A percentile compares a stretch with the other conserved stretches of the same genome.
Conservation (phyloP, 78 protist species). For the Mastigamoeba balamuthi region DNA sequence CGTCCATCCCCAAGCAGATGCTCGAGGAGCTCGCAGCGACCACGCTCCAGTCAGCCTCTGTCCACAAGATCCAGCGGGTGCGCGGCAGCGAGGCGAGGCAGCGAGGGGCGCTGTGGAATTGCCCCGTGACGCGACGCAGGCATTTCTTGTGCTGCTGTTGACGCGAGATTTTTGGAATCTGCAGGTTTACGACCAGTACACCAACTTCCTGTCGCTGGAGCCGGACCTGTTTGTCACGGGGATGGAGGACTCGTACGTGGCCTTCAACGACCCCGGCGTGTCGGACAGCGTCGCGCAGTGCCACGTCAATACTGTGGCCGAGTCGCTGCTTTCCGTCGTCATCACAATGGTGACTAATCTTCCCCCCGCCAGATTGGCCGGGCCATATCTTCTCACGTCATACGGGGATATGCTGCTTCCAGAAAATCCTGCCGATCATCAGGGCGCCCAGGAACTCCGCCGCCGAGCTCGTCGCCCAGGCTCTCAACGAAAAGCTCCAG, state of each 20-base stretch:
- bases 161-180: neutral
- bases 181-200: slow-evolving; percentile 69
- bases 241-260: slow-evolving; percentile 9
- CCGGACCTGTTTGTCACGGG: slow-evolving; percentile 51
- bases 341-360: slow-evolving; percentile 43
- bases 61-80: slow-evolving; percentile 12
- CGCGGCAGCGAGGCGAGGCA: neutral
- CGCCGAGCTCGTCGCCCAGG: slow-evolving; percentile 52
- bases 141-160: neutral
- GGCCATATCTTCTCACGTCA: neutral
- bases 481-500: slow-evolving; percentile 18
- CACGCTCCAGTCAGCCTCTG: slow-evolving; percentile 46
- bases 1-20: slow-evolving; percentile 41
- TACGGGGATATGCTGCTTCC: neutral
- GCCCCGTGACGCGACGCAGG: too few relatives aligned
- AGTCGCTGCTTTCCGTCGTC: slow-evolving; percentile 55
- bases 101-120: neutral
- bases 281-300: slow-evolving; percentile 38
- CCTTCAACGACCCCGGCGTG: slow-evolving; percentile 24
- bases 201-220: slow-evolving; percentile 66
- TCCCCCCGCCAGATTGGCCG: neutral
- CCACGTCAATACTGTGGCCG: slow-evolving; percentile 39
- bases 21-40: slow-evolving; percentile 66
- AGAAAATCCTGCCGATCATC: slow-evolving; percentile 63
- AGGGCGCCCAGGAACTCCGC: slow-evolving; percentile 48